Evolutionary conservation across 192 early-diverging fungal species (phyloP).

Genomic region (Umbelopsis sp.): DNA sequence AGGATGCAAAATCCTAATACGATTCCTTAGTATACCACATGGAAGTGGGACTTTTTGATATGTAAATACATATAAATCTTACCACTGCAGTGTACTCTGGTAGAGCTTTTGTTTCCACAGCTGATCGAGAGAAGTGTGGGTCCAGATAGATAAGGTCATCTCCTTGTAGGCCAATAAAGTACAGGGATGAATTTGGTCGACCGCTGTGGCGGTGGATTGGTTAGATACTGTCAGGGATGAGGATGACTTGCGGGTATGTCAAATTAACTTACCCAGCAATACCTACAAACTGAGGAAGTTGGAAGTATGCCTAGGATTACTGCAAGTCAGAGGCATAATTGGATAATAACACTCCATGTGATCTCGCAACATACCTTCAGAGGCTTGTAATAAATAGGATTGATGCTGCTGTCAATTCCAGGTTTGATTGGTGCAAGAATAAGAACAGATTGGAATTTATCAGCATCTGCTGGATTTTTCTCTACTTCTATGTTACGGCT

Average conservation of each 20-base stretch:
- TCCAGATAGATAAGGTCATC: slow-evolving; percentile 89
- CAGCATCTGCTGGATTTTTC: neutral
- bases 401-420: slow-evolving; percentile 82
- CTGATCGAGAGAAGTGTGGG: slow-evolving; percentile 84
- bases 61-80: neutral
- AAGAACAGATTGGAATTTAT: slow-evolving; percentile 66
- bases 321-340: neutral
- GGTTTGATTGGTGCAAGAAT: slow-evolving; percentile 87
- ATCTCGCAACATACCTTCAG: slow-evolving; percentile 52
- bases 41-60: neutral
- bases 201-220: slow-evolving; percentile 54
- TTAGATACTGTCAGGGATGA: neutral
- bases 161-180: slow-evolving; percentile 86
- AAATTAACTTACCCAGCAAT: slow-evolving; percentile 79
- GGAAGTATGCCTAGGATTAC: slow-evolving; percentile 65
- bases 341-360: no score
- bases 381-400: slow-evolving; percentile 79
- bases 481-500: neutral
- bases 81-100: slow-evolving; percentile 52
- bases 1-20: slow-evolving; percentile 70
- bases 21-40: neutral
- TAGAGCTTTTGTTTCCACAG: slow-evolving; percentile 53
- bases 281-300: slow-evolving; percentile 77
- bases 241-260: neutral
- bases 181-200: slow-evolving; percentile 91